A percentile compares a stretch with the other conserved stretches of the same genome.
phyloP scores from a whole-genome alignment of 2,329 filamentous ascomycete species.

The Colletotrichum sp. region DNA sequence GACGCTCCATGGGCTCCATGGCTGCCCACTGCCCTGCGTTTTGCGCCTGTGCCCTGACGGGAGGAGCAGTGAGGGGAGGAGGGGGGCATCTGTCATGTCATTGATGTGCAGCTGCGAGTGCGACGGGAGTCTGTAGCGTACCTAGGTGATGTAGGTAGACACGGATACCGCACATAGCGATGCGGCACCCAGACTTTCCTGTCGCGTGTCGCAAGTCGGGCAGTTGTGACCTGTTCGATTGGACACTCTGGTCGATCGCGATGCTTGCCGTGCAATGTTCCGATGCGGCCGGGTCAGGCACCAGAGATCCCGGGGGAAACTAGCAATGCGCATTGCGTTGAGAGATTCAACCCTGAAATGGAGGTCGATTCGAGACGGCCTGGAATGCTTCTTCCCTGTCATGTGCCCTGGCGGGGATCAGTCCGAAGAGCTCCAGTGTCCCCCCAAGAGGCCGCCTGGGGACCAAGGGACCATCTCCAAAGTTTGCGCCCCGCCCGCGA shows the following conservation, averaged over 20 bases:
- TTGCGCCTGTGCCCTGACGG: neutral
- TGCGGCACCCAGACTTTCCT: neutral
- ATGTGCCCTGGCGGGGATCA: neutral
- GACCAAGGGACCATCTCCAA: neutral
- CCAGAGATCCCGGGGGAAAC: conserved; percentile 5
- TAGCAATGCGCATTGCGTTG: conserved; percentile 15
- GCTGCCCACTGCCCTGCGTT: neutral
- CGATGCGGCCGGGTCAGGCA: conserved; percentile 6
- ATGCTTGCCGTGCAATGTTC: neutral
- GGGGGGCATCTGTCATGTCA: conserved; percentile 8
- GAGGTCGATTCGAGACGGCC: conserved; percentile 14
- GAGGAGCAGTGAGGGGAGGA: neutral
- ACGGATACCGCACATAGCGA: neutral
- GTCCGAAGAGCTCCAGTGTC: conserved; percentile 4
- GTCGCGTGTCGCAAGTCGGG: conserved; percentile 6
- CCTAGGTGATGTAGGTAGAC: neutral
- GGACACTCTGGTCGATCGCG: neutral
- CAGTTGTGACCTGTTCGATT: neutral
- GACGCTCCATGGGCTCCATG: conserved; percentile 2
- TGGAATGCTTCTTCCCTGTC: conserved; percentile 19
- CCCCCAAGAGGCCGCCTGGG: neutral
- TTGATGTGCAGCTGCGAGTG: conserved; percentile 15
- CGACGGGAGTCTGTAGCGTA: neutral
- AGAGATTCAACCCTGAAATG: conserved; percentile 17
- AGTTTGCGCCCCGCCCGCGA: conserved; percentile 11